phyloP scores from a whole-genome alignment of 176 grass and related monocot genomes.

The Melocanna baccifera region DNA sequence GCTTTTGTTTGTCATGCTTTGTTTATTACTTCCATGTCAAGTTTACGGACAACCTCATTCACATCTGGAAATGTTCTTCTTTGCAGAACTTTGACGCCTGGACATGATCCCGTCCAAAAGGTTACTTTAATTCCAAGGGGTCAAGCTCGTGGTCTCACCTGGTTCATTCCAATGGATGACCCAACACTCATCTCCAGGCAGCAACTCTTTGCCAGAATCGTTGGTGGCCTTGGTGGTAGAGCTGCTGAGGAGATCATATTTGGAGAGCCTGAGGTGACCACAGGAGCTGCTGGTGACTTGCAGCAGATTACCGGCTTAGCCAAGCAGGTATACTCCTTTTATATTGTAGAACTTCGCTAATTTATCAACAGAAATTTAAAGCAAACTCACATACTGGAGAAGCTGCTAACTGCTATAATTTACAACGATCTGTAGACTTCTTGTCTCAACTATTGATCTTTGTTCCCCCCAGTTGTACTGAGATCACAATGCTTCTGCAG shows the following conservation, averaged over 20 bases:
- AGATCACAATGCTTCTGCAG: constrained; percentile 38
- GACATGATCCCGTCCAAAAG: constrained; percentile 96
- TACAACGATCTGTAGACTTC: background rate
- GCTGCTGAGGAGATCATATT: constrained; percentile 95
- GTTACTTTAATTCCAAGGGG: constrained; percentile 91
- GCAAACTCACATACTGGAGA: background rate
- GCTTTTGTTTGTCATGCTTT: constrained; percentile 3
- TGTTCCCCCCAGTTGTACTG: background rate
- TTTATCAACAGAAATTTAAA: background rate
- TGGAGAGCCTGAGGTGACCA: constrained; percentile 97
- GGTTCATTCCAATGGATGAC: constrained; percentile 98
- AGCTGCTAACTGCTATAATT: background rate
- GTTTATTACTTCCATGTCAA: background rate
- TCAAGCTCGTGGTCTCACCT: constrained; percentile 94
- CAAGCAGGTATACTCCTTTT: constrained; percentile 62
- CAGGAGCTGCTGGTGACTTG: constrained; percentile 94
- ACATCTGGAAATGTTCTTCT: constrained; percentile 7
- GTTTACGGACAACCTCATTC: background rate
- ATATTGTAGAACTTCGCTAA: background rate
- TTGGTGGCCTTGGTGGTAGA: constrained; percentile 92
- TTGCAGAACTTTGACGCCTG: constrained; percentile 92
- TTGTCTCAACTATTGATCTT: background rate
- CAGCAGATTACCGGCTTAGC: constrained; percentile 98
- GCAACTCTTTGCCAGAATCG: constrained; percentile 95
- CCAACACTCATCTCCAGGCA: constrained; percentile 91